Base-by-base conservation (phyloP, 768 basidiomycete species). In the Cubamyces sp. region DNA sequence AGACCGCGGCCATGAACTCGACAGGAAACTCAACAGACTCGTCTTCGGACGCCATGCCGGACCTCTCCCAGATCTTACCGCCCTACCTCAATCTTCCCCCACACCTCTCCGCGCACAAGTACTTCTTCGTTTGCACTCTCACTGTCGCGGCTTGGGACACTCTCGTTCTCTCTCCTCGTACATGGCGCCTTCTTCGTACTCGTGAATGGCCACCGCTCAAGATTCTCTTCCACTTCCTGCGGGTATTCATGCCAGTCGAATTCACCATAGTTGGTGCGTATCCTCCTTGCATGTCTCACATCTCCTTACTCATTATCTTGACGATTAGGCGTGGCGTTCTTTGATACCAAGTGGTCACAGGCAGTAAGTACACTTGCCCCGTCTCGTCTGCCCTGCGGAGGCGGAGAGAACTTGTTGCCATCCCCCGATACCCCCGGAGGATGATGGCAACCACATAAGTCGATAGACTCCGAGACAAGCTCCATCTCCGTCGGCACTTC, bases 71-170 rank as follows among this genome's bases (percentile, higher is more conserved):
- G 48, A 65, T 67, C 67, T 68, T 93, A 8, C 92, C 92, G 18
- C 74, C 79, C 56, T 90, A 86, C 23, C 86, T 94, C 70, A 78
- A 88, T 66, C 84, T 93, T 5, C 82, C 92, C 0, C 82, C 92
- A 1, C 92, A 91, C 72, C 81, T 94, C 39, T 85, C 83, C 30
- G 92, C 92, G 0, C 92, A 93, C 81, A 93, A 94, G 75, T 94
- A 94, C 69, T 92, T 94, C 72, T 84, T 91, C 49, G 92, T 94
- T 65, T 94, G 92, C 78, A 91, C 92, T 0, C 84, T 94, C 64
- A 94, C 92, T 56, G 90, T 94, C 58, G 89, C 91, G 0, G 92
- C 92, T 7, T 94, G 92, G 92, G 92, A 94, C 69, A 87, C 91
- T 39, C 85, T 94, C 68, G 92, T 94, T 39, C 83, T 94, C 51